phyloP scores from a whole-genome alignment of 129 eudicot genomes.

The Flaveria trinervia region DNA sequence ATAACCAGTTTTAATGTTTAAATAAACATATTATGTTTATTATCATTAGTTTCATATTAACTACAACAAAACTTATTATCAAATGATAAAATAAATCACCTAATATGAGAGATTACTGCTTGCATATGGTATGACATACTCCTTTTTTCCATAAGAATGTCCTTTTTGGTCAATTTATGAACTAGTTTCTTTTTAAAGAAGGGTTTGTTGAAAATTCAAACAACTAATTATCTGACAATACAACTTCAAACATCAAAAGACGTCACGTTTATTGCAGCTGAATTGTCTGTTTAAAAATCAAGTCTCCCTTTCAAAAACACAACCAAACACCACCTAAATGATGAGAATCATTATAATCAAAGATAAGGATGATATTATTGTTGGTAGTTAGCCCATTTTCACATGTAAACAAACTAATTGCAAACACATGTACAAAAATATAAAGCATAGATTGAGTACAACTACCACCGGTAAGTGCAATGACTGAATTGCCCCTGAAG shows the following conservation, averaged over 20 bases:
- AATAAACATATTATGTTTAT: not conserved
- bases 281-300: no score
- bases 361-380: not conserved
- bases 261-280: not conserved
- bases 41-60: constrained; percentile 1
- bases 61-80: constrained; percentile 9
- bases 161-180: not conserved
- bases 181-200: not conserved
- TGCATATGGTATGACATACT: not conserved
- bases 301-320: not conserved
- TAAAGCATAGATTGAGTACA: constrained; percentile 53
- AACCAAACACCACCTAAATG: constrained; percentile 2
- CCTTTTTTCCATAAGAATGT: not conserved
- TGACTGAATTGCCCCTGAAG: constrained; percentile 74
- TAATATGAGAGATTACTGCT: not conserved
- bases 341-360: not conserved
- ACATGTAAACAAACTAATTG: constrained; percentile 4
- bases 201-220: not conserved
- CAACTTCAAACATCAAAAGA: constrained; percentile 6
- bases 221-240: not conserved
- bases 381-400: not conserved
- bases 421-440: not conserved
- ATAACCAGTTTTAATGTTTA: not conserved
- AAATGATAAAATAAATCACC: not conserved
- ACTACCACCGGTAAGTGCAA: constrained; percentile 96